Percentiles rank a stretch among this genome's conserved stretches.
Conservation (phyloP, 306 rosid genomes). For the Quercus wislizeni region DNA sequence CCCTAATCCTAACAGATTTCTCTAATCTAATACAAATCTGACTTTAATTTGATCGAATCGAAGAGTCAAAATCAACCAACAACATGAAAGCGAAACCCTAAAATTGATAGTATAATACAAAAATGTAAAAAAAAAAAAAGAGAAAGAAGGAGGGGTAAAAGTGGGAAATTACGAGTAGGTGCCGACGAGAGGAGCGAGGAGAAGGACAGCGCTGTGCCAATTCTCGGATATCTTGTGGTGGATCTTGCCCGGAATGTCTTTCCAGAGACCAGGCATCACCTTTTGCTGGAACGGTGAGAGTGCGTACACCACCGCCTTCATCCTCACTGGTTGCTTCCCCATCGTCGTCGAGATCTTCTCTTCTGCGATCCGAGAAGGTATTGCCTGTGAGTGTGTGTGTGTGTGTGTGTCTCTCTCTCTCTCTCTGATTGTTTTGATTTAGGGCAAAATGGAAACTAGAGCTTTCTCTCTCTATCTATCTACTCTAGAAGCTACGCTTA, state of each 20-base stretch:
- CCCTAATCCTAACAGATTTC: too few species aligned
- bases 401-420: background rate
- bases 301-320: conserved; percentile 77
- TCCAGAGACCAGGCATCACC: conserved; percentile 80
- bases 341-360: conserved; percentile 18
- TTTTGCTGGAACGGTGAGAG: conserved; percentile 95
- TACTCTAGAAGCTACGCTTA: too few species aligned
- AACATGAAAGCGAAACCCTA: too few species aligned
- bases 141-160: background rate
- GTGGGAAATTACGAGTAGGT: conserved; percentile 41
- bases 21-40: too few species aligned
- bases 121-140: background rate
- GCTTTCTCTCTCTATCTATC: too few species aligned
- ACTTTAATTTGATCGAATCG: too few species aligned
- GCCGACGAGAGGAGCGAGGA: conserved; percentile 61
- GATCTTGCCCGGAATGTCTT: conserved; percentile 68
- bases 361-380: background rate
- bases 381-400: background rate
- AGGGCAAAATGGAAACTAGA: background rate
- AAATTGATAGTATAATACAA: too few species aligned
- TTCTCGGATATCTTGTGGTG: conserved; percentile 90
- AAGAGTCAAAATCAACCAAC: too few species aligned
- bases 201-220: conserved; percentile 77
- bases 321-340: conserved; percentile 69
- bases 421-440: background rate